Base-by-base conservation (phyloP, 1,284 basidiomycete species). In the Ganoderma meredithae region DNA sequence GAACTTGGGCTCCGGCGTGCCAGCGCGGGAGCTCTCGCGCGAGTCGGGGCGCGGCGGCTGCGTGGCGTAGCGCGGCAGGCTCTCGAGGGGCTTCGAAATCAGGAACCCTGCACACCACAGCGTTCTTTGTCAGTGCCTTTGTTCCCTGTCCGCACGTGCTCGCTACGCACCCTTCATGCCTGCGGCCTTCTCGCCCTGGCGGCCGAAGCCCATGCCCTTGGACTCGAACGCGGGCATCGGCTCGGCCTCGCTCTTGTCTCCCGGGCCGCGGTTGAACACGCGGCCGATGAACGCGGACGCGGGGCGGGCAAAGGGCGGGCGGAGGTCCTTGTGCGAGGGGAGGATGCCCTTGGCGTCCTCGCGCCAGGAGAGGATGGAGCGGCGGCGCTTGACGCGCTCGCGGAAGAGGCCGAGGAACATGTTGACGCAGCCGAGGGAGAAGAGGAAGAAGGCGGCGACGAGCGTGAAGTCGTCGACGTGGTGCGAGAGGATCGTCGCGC, bases 391-490 rank as follows among this genome's bases (percentile, higher is more conserved):
- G 72, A 85, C 88, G 25, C 80, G 82, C 75, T 86, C 84, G 70
- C 91, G 88, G 85, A 89, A 92, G 81, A 93, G 86, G 41, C 92
- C 91, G 66, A 92, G 85, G 67, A 95, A 79, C 72, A 95, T 89
- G 84, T 97, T 95, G 65, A 96, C 79, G 78, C 93, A 93, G 17
- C 93, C 94, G 67, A 96, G 76, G 70, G 93, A 85, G 82, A 96
- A 96, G 70, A 96, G 87, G 82, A 96, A 89, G 87, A 95, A 96
- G 60, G 90, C 91, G 1, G 93, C 85, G 66, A 95, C 93, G 73
- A 95, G 90, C 1, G 94, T 87, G 79, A 96, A 95, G 70, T 86
- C 85, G 71, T 90, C 85, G 66, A 93, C 90, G 75, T 90, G 90
- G 79, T 95, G 94, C 0, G 93, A 94, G 69, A 96, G 90, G 60